Percentiles rank a stretch among this genome's conserved stretches.
phyloP scores from a whole-genome alignment of 208 protist genomes.

The Naegleria fowleri region DNA sequence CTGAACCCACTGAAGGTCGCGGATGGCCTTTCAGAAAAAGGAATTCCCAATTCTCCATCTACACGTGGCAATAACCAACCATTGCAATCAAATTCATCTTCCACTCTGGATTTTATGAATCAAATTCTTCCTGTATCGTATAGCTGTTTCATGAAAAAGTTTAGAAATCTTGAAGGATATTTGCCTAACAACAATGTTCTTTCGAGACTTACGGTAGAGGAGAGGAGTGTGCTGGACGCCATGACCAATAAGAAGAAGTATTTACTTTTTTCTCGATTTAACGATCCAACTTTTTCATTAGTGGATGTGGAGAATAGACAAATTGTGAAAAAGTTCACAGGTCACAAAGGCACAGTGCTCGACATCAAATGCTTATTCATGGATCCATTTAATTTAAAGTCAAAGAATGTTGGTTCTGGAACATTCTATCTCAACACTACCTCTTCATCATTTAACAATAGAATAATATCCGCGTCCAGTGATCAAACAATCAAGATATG shows the following conservation, averaged over 20 bases:
- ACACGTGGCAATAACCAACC: too few relatives aligned
- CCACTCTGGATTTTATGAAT: neutral
- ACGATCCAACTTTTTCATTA: neutral
- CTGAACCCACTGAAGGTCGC: neutral
- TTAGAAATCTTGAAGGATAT: neutral
- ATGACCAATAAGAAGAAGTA: neutral
- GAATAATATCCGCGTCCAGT: neutral
- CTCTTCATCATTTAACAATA: neutral
- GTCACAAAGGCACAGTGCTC: neutral
- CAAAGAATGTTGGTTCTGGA: neutral
- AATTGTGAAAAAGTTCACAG: neutral
- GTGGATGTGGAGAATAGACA: neutral
- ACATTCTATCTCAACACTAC: neutral
- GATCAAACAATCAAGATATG: slow-evolving; percentile 2
- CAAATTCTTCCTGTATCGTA: neutral
- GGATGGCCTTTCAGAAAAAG: neutral
- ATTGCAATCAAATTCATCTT: too few relatives aligned
- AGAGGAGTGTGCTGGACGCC: neutral
- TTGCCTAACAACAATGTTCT: neutral
- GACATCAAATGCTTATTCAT: neutral
- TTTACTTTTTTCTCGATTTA: neutral
- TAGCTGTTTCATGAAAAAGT: neutral
- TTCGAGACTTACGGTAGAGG: neutral
- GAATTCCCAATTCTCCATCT: neutral
- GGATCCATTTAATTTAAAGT: neutral